Conservation (phyloP, 78 protist species). For the Ministeria vibrans region DNA sequence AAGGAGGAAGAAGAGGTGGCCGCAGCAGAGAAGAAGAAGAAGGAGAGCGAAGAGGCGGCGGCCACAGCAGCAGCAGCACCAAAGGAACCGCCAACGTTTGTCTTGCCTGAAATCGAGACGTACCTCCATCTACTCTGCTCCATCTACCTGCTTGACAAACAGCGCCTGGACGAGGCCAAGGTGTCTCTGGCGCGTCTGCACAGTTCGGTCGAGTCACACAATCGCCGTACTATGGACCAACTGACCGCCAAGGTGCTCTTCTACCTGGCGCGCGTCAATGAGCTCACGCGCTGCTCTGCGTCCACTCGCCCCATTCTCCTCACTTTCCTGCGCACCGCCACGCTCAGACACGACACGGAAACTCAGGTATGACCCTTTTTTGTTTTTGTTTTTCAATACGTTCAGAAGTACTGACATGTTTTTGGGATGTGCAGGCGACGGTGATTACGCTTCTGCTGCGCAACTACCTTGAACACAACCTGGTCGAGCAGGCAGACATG, state of each 20-base stretch:
- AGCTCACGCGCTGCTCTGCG: not conserved
- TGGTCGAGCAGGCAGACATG: slow-evolving; percentile 82
- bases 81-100: not conserved
- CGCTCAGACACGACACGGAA: slow-evolving; percentile 68
- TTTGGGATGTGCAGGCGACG: slow-evolving; percentile 52
- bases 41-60: no score
- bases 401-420: not conserved
- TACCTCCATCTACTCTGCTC: slow-evolving; percentile 56
- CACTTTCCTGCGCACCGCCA: slow-evolving; percentile 61
- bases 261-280: slow-evolving; percentile 46
- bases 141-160: slow-evolving; percentile 57
- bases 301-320: slow-evolving; percentile 7
- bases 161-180: slow-evolving; percentile 25
- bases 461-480: slow-evolving; percentile 56
- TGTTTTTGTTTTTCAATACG: not conserved
- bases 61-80: not conserved
- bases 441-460: slow-evolving; percentile 77
- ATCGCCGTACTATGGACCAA: slow-evolving; percentile 64
- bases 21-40: not conserved
- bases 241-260: slow-evolving; percentile 61
- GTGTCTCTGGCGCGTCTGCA: no score
- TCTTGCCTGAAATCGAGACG: slow-evolving; percentile 51
- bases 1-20: slow-evolving; percentile 1
- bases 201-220: slow-evolving; percentile 20
- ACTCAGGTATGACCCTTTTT: slow-evolving; percentile 1